Conservation (phyloP, 306 rosid genomes). For the Astragalus membranaceus region DNA sequence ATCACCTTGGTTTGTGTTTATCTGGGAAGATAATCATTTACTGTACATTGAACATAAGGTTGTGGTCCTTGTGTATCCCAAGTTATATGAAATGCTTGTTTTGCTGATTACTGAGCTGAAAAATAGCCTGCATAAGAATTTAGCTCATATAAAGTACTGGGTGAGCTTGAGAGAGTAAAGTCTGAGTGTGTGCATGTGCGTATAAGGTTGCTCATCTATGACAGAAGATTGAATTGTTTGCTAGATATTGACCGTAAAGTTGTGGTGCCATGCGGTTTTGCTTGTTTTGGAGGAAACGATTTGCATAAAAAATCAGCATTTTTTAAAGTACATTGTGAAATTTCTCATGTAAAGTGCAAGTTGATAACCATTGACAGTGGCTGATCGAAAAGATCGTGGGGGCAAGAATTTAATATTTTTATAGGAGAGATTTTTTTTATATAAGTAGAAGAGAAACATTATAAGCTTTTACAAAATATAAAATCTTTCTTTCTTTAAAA, state of each 20-base stretch:
- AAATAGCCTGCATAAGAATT: no score
- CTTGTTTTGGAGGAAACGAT: not conserved
- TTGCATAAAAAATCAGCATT: not conserved
- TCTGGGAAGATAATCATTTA: constrained; percentile 3
- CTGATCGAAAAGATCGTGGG: no score
- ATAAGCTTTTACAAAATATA: no score
- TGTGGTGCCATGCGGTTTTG: not conserved
- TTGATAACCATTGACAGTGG: no score
- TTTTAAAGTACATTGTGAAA: not conserved
- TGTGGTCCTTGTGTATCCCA: not conserved
- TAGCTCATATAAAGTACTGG: not conserved
- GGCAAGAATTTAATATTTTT: no score
- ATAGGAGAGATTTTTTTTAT: no score
- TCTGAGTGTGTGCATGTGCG: not conserved
- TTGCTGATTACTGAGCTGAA: not conserved
- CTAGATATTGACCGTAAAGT: not conserved
- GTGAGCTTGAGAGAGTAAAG: not conserved
- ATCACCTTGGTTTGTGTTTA: constrained; percentile 2
- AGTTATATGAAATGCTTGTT: not conserved
- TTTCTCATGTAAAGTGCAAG: no score
- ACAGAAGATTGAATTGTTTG: not conserved
- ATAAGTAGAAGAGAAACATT: no score
- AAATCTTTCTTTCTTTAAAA: no score
- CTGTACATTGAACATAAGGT: not conserved
- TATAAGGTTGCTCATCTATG: not conserved